Evolutionary conservation across 345 rosid species (phyloP).

Genomic region (Angophora floribunda): DNA sequence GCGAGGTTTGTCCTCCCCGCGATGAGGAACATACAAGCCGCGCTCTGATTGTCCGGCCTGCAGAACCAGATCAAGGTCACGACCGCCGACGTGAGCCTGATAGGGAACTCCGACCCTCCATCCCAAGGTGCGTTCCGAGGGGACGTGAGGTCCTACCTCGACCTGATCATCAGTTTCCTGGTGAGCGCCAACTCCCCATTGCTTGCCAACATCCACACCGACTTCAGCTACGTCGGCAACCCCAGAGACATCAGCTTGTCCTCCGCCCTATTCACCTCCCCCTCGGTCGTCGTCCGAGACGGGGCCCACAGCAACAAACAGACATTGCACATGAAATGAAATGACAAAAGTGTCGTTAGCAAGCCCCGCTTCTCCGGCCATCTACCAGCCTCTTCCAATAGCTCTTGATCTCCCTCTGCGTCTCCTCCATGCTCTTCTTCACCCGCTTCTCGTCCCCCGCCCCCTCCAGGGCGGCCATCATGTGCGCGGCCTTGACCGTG

Average conservation of each 20-base stretch:
- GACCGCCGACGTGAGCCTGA: conserved; percentile 19
- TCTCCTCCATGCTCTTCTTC: conserved; percentile 31
- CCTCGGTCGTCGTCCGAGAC: conserved; percentile 14
- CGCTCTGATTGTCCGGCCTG: conserved; percentile 16
- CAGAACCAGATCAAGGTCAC: conserved; percentile 24
- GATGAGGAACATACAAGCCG: conserved; percentile 14
- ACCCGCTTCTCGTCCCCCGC: background rate
- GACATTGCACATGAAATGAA: background rate
- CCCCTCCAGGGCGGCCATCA: background rate
- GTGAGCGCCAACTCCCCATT: conserved; percentile 1
- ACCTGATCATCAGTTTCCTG: conserved; percentile 16
- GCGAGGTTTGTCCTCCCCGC: conserved; percentile 22
- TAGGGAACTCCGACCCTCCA: conserved; percentile 23
- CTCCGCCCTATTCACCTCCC: conserved; percentile 17
- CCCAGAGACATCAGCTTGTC: conserved; percentile 14
- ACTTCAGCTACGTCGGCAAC: conserved; percentile 18
- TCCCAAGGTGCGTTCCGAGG: conserved; percentile 18
- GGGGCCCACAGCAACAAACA: background rate
- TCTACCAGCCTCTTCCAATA: conserved; percentile 47
- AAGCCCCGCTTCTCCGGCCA: conserved; percentile 37
- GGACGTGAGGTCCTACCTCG: conserved; percentile 11
- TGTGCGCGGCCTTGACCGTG: conserved; percentile 17
- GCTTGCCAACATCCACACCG: conserved; percentile 23
- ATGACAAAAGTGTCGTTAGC: background rate
- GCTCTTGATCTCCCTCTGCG: conserved; percentile 36